Evolutionary conservation across 805 yeast genomes (phyloP).

Genomic region (Myxozyma melibiosi): DNA sequence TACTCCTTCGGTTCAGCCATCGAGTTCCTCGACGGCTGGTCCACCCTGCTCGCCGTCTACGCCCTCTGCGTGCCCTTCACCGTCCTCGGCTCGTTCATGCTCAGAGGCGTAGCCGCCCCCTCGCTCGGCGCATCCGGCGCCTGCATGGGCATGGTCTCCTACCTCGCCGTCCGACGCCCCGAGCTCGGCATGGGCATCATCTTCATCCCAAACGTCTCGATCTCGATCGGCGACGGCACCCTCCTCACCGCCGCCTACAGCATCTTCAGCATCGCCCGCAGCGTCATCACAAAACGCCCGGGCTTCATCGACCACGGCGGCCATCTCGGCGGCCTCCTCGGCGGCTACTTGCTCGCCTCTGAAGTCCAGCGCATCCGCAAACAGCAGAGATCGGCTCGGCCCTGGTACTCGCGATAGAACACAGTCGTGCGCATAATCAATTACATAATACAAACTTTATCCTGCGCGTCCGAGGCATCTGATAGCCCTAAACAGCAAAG

Average conservation of each 20-base stretch:
- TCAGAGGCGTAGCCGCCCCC: conserved; percentile 19
- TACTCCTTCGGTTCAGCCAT: conserved; percentile 24
- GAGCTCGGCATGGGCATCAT: conserved; percentile 10
- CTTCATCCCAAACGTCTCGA: conserved; percentile 11
- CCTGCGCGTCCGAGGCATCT: too few species aligned
- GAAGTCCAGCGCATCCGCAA: background rate
- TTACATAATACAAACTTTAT: background rate
- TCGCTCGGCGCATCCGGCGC: conserved; percentile 33
- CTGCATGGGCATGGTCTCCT: conserved; percentile 28
- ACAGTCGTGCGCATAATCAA: background rate
- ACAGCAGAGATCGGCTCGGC: background rate
- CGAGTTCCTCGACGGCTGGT: conserved; percentile 19
- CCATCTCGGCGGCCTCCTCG: conserved; percentile 28
- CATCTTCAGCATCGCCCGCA: conserved; percentile 10
- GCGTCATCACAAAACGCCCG: background rate
- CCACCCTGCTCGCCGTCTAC: conserved; percentile 14
- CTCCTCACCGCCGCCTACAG: conserved; percentile 17
- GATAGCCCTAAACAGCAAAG: background rate
- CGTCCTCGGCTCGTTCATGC: conserved; percentile 11
- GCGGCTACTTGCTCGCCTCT: conserved; percentile 11
- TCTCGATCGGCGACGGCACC: conserved; percentile 7
- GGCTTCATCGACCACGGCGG: conserved; percentile 29
- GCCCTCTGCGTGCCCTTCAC: conserved; percentile 15
- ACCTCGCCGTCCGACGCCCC: conserved; percentile 18
- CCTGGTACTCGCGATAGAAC: background rate